phyloP scores from a whole-genome alignment of 2,329 filamentous ascomycete species.

The Coniochaeta hoffmannii region DNA sequence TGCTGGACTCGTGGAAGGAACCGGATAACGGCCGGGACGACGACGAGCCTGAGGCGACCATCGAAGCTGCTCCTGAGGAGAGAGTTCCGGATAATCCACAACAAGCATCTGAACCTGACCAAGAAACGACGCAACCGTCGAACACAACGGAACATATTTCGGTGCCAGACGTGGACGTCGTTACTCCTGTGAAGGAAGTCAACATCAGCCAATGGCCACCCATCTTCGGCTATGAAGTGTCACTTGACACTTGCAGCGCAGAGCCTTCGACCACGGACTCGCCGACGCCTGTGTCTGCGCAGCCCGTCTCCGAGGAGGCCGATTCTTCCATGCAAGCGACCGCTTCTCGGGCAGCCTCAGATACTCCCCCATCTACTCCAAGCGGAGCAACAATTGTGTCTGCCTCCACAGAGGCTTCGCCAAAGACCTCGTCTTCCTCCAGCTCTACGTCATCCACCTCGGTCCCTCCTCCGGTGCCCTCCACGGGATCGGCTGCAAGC shows the following conservation, averaged over 20 bases:
- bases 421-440: background rate
- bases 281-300: conserved; percentile 13
- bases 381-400: background rate
- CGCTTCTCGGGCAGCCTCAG: conserved; percentile 5
- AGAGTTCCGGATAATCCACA: conserved; percentile 6
- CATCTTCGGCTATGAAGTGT: conserved; percentile 11
- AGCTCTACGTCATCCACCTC: background rate
- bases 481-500: background rate
- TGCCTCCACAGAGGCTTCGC: background rate
- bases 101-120: conserved; percentile 19
- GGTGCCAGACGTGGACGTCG: background rate
- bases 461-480: background rate
- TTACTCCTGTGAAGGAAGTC: conserved; percentile 7
- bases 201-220: conserved; percentile 19
- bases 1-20: conserved; percentile 89
- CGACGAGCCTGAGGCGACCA: conserved; percentile 39
- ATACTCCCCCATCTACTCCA: background rate
- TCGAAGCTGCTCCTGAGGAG: conserved; percentile 7
- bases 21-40: conserved; percentile 61
- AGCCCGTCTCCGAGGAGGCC: conserved; percentile 4
- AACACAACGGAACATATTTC: background rate
- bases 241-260: conserved; percentile 15
- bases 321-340: conserved; percentile 3
- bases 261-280: conserved; percentile 16
- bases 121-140: conserved; percentile 17